phyloP scores from a whole-genome alignment of 2,329 filamentous ascomycete species.

The Geosmithia putterillii region DNA sequence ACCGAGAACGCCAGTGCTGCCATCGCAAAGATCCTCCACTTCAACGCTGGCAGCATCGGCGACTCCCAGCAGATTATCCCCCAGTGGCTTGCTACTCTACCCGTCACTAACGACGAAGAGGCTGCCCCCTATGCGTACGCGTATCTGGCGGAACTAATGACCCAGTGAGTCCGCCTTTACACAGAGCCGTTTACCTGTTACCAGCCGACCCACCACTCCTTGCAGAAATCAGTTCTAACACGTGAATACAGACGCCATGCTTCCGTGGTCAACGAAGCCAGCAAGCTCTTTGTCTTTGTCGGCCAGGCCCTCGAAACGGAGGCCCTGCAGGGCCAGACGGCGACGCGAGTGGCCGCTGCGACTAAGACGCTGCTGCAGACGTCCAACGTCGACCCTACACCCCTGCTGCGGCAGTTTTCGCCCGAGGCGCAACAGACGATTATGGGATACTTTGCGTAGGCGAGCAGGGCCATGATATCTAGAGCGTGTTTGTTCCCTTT shows the following conservation, averaged over 20 bases:
- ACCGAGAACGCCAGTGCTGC: constrained; percentile 96
- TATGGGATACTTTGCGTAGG: constrained; percentile 55
- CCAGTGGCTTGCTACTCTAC: constrained; percentile 87
- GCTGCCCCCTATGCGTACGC: constrained; percentile 92
- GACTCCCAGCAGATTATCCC: constrained; percentile 64
- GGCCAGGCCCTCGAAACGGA: constrained; percentile 84
- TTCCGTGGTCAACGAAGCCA: constrained; percentile 62
- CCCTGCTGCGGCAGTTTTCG: constrained; percentile 62
- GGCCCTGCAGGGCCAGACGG: constrained; percentile 75
- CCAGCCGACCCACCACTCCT: not conserved
- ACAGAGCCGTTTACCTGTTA: not conserved
- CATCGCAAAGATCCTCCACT: constrained; percentile 94
- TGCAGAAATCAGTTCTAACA: constrained; percentile 1
- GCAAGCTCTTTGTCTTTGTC: constrained; percentile 74
- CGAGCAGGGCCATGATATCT: not conserved
- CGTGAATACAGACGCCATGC: constrained; percentile 60
- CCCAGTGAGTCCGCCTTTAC: constrained; percentile 58
- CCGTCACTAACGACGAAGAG: constrained; percentile 91
- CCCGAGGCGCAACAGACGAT: constrained; percentile 73
- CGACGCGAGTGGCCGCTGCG: constrained; percentile 60
- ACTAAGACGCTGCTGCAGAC: constrained; percentile 67
- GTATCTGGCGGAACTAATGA: constrained; percentile 82
- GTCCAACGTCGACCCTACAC: constrained; percentile 63
- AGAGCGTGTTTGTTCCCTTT: too few relatives aligned
- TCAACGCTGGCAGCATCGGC: constrained; percentile 63